Evolutionary conservation across 2,329 filamentous ascomycete genomes (phyloP), one percentile per base, ranked within the genome.

Genomic region (Trichoderma sp.): DNA sequence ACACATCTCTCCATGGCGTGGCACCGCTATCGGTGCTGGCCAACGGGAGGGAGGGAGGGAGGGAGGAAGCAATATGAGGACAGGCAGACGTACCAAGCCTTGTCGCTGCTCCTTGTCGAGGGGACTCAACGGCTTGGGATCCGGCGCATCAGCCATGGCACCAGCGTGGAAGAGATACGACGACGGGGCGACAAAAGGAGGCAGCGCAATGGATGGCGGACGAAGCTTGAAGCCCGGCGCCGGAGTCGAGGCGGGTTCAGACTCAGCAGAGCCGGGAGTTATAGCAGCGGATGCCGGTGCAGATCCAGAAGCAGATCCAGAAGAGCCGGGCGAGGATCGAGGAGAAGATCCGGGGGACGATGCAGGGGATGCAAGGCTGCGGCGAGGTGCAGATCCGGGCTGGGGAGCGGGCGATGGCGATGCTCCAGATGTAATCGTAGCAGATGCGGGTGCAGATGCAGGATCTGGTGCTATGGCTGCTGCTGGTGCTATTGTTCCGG

Each of bases 41-140:
- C 17, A 20, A 3, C 4, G 15, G 15, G 39, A 9, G 15, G 13
- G 13, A 43, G 43, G 8, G 43, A 20, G 47, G 0, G 23, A 47
- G 28, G 4, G 13, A n/a, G n/a, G n/a, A n/a, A n/a, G n/a, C n/a
- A n/a, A n/a, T 30, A 8, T 30, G 28, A 59, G 1, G 47, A 6
- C 0, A 23, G 23, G 9, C 17, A 57, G 47, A 79, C 91, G 85
- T 84, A 94, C 92, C 86, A 95, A 85, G 76, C 92, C 92, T 80
- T 93, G 91, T 78, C 91, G 86, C 84, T 95, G 92, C 79, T 95
- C 92, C 83, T 87, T 89, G 81, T 95, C 92, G 72, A 93, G 85
- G 73, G 88, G 86, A 77, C 86, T 90, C 81, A 85, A 79, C 73
- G 75, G 75, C 11, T 68, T 73, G 50, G 74, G 67, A 34, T 74